Base-by-base conservation (phyloP, 2,329 filamentous ascomycete species). In the Colletotrichum tofieldiae region DNA sequence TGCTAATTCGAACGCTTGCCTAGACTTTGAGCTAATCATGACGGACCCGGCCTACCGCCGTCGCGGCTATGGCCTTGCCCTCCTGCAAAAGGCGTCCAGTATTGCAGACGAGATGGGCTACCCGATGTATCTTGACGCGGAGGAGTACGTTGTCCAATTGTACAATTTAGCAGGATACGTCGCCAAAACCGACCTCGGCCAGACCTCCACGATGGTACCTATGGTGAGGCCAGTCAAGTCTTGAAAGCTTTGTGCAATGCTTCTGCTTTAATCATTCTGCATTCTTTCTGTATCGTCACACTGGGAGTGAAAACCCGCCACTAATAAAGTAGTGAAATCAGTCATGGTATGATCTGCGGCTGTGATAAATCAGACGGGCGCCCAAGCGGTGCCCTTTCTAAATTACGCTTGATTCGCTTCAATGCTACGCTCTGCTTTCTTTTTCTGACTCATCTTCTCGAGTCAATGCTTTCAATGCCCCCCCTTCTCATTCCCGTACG, bases 11-110 rank as follows among this genome's bases (percentile, higher is more conserved):
- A 29, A 20, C 7, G 20, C 5, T 16, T n/a, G 11, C 20, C 11
- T 32, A 75, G 75, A 75, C 43, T 58, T 75, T 23, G 74, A 76
- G 37, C 41, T 75, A 12, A 59, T 75, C 29, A 67, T 75, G 63
- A 72, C 74, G 12, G 73, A 75, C 49, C 71, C 75, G 20, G 60
- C 71, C 5, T 68, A 73, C 8, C 74, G 71, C 5, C 43, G 74
- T 1, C 65, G 55, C 12, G 75, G 75, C 8, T 52, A 72, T 35
- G 75, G 66, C 5, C 56, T 55, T n/a, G 67, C 75, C 12, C 63
- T 76, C 7, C 39, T 76, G 8, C 54, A 43, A 18, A 51, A 41
- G 14, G 72, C 51, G 5, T 61, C 58, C 11, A 39, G 37, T 2
- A 39, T 73, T 6, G 74, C 75, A 3, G 75, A 77, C 41, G 55